Evolutionary conservation across 495 filamentous ascomycete species (phyloP).

Genomic region (Hypoxylon lienhwacheense): DNA sequence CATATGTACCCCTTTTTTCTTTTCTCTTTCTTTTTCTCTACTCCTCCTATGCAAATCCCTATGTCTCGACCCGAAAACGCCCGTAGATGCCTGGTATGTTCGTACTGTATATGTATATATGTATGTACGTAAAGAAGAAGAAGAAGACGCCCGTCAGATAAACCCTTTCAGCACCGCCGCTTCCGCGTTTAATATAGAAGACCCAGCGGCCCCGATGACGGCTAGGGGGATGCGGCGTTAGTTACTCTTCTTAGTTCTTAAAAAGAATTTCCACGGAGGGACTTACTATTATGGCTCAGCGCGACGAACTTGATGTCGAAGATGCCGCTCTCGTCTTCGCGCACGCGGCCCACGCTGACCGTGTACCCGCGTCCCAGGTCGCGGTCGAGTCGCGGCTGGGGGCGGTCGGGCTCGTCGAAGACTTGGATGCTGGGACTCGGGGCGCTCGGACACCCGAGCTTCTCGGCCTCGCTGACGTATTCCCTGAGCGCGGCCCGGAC

Average conservation of each 20-base stretch:
- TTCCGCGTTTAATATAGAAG: conserved; percentile 92
- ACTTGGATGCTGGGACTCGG: conserved; percentile 73
- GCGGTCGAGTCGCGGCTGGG: conserved; percentile 82
- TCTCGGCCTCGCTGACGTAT: conserved; percentile 75
- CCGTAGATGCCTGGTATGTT: conserved; percentile 23
- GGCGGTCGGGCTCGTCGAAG: conserved; percentile 77
- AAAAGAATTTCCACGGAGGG: not conserved
- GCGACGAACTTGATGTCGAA: conserved; percentile 84
- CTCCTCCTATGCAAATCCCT: conserved; percentile 3
- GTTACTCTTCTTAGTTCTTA: not conserved
- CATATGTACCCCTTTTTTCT: not conserved
- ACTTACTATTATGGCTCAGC: conserved; percentile 80
- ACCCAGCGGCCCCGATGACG: conserved; percentile 91
- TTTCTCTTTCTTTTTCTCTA: not conserved
- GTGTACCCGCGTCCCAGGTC: conserved; percentile 75
- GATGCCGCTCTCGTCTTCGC: conserved; percentile 72
- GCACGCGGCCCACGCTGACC: conserved; percentile 76
- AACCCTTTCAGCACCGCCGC: conserved; percentile 88
- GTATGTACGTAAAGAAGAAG: too few species aligned
- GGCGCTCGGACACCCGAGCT: conserved; percentile 74
- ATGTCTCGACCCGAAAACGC: conserved; percentile 1
- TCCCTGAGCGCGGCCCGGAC: conserved; percentile 69
- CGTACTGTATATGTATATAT: too few species aligned
- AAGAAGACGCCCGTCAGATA: conserved; percentile 61
- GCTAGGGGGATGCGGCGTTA: conserved; percentile 47